Evolutionary conservation across 805 yeast genomes (phyloP).

Genomic region (Lipomyces orientalis): DNA sequence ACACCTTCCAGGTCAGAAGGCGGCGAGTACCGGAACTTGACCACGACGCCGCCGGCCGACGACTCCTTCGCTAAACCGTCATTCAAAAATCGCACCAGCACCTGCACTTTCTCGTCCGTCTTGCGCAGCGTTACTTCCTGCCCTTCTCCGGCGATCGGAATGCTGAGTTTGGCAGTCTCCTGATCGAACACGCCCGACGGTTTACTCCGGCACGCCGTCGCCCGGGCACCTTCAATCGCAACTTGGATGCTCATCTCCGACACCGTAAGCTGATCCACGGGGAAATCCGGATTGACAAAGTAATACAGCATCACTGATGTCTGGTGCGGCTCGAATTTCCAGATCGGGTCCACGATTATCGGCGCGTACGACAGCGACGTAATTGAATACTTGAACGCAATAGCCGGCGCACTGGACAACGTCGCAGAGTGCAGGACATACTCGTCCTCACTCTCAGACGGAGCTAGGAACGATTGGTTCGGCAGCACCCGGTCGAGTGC

Average conservation of each 20-base stretch:
- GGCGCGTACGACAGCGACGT: conserved; percentile 60
- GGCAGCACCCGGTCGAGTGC: conserved; percentile 55
- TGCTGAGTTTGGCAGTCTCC: conserved; percentile 83
- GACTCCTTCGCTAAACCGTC: conserved; percentile 72
- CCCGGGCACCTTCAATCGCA: conserved; percentile 61
- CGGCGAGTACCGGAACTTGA: conserved; percentile 47
- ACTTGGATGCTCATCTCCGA: conserved; percentile 68
- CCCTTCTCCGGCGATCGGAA: conserved; percentile 62
- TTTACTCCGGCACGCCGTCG: conserved; percentile 78
- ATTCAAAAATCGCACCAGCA: conserved; percentile 87
- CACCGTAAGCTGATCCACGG: conserved; percentile 52
- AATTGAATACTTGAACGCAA: conserved; percentile 78
- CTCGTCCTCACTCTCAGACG: conserved; percentile 46
- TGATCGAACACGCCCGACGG: conserved; percentile 92
- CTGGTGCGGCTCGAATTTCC: conserved; percentile 88
- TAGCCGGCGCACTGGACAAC: conserved; percentile 59
- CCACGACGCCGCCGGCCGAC: conserved; percentile 69
- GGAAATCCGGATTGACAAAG: conserved; percentile 57
- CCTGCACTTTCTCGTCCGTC: conserved; percentile 59
- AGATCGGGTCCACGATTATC: conserved; percentile 73
- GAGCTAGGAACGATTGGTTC: conserved; percentile 57
- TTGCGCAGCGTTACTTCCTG: conserved; percentile 50
- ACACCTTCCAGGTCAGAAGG: conserved; percentile 14
- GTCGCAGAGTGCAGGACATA: conserved; percentile 11
- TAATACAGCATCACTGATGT: conserved; percentile 82